Evolutionary conservation across 305 asterid species (phyloP).

Genomic region (Salvia sclarea): DNA sequence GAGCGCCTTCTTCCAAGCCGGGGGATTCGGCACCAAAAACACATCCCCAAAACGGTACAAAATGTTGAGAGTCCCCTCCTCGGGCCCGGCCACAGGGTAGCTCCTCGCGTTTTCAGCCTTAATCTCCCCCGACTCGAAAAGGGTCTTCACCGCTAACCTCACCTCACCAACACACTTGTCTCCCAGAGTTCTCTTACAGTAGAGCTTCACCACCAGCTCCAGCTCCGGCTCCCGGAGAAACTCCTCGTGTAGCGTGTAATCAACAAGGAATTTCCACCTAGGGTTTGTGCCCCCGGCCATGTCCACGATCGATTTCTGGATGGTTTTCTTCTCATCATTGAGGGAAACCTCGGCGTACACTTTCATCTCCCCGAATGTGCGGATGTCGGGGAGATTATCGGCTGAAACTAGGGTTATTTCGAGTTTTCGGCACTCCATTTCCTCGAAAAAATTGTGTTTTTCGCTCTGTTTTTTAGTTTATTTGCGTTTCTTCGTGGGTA

Average conservation of each 20-base stretch:
- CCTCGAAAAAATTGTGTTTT: not conserved
- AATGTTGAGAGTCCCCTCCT: not conserved
- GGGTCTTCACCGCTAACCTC: not conserved
- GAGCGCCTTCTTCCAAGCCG: not conserved
- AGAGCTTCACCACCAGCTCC: constrained; percentile 19
- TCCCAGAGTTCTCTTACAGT: constrained; percentile 23
- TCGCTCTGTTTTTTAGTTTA: too few species aligned
- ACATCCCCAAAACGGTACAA: not conserved
- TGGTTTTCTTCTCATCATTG: constrained; percentile 3
- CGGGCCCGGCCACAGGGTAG: not conserved
- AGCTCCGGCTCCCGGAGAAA: constrained; percentile 7
- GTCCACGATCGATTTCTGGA: constrained; percentile 24
- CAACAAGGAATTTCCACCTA: constrained; percentile 28
- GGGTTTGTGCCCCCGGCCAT: constrained; percentile 30
- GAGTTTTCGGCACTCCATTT: constrained; percentile 27
- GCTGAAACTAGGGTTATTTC: constrained; percentile 26
- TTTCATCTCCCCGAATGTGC: constrained; percentile 32
- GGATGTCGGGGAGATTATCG: not conserved
- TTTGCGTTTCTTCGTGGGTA: too few species aligned
- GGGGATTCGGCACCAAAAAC: not conserved
- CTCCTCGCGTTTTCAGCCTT: not conserved
- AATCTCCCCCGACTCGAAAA: not conserved
- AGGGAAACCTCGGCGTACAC: constrained; percentile 37
- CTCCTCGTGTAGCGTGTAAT: constrained; percentile 19
- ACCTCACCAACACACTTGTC: constrained; percentile 27